Evolutionary conservation across 176 grass and related monocot species (phyloP).

Genomic region (Microstegium vimineum): DNA sequence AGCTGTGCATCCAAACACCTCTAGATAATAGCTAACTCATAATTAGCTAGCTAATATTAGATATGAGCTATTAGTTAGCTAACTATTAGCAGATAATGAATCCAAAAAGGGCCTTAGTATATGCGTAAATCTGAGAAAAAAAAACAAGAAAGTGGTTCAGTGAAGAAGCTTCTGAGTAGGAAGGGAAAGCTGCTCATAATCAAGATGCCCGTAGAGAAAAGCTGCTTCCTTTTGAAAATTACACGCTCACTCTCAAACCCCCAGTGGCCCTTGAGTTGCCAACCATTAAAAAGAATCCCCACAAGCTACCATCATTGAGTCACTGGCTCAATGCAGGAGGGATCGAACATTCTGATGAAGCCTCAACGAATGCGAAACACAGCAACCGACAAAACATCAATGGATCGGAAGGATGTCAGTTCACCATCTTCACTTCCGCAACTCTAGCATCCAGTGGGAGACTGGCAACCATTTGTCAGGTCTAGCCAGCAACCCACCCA

Average conservation of each 20-base stretch:
- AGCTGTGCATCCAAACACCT: no score
- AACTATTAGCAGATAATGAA: no score
- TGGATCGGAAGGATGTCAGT: neutral
- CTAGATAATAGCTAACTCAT: no score
- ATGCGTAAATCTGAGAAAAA: no score
- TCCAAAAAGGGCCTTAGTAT: no score
- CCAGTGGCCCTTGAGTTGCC: neutral
- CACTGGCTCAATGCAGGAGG: neutral
- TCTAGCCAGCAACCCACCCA: neutral
- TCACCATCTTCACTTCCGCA: neutral
- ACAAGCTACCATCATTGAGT: neutral
- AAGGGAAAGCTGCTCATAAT: neutral
- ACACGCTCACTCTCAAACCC: neutral
- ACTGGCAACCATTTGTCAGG: neutral
- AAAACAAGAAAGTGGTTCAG: neutral
- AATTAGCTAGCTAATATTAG: no score
- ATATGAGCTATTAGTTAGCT: no score
- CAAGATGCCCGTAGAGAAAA: neutral
- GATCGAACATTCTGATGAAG: no score
- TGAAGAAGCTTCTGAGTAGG: neutral
- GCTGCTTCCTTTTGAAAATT: neutral
- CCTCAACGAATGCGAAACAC: neutral
- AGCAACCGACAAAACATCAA: no score
- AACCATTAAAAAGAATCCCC: no score
- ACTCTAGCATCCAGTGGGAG: neutral